A percentile compares a stretch with the other conserved stretches of the same genome.
phyloP scores from a whole-genome alignment of 345 rosid species.

The Salix koriyanagi region DNA sequence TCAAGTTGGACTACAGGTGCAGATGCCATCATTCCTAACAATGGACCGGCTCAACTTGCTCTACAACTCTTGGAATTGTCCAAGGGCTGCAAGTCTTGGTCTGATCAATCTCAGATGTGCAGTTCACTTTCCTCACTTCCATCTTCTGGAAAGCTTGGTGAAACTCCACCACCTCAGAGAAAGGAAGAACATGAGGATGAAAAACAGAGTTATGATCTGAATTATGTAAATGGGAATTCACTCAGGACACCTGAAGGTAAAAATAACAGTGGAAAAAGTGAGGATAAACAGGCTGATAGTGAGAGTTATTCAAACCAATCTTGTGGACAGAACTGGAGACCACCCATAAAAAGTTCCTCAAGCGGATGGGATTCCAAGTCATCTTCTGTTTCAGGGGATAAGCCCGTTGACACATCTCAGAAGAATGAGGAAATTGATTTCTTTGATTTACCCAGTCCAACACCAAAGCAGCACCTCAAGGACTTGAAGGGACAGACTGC shows the following conservation, averaged over 20 bases:
- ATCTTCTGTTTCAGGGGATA: constrained; percentile 32
- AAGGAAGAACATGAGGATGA: constrained; percentile 32
- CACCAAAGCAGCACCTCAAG: constrained; percentile 41
- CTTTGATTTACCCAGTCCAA: constrained; percentile 46
- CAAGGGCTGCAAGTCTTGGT: constrained; percentile 27
- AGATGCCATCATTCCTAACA: constrained; percentile 30
- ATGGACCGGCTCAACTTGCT: constrained; percentile 27
- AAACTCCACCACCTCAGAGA: constrained; percentile 18
- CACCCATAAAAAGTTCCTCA: constrained; percentile 25
- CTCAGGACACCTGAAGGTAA: constrained; percentile 16
- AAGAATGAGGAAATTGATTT: constrained; percentile 44
- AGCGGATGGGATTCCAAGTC: constrained; percentile 36
- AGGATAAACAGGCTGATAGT: constrained; percentile 35
- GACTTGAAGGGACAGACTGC: constrained; percentile 43
- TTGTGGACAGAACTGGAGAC: constrained; percentile 38
- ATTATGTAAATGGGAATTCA: constrained; percentile 19
- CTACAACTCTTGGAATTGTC: constrained; percentile 25
- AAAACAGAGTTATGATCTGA: constrained; percentile 23
- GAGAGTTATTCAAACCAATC: constrained; percentile 41
- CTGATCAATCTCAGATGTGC: constrained; percentile 36
- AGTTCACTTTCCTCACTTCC: constrained; percentile 28
- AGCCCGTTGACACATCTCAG: constrained; percentile 39
- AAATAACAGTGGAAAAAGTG: constrained; percentile 12
- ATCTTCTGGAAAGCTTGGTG: constrained; percentile 33
- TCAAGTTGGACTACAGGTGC: constrained; percentile 30